Percentiles rank a stretch among this genome's conserved stretches.
These are phyloP conservation scores for Buddleja alternifolia DNA, from an alignment of 257 asterid species.

Conservation along the genomic window DNA sequence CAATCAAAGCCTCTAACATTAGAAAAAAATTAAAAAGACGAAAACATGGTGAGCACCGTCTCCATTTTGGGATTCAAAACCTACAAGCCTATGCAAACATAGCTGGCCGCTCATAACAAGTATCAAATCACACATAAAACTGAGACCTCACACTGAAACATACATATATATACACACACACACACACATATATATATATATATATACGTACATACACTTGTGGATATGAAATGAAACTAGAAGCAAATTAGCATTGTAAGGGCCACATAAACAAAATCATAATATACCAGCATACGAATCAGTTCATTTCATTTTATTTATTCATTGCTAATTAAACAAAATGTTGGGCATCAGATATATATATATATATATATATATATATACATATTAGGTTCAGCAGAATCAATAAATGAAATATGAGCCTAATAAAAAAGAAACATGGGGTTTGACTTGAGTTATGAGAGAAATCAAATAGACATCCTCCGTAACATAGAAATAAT, in stretches of 20 bases:
- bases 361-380: too few relatives aligned
- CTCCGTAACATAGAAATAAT: neutral
- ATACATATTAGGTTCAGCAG: neutral
- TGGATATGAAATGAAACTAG: too few relatives aligned
- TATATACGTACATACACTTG: too few relatives aligned
- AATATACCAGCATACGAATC: neutral
- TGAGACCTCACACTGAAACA: neutral
- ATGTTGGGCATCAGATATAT: neutral
- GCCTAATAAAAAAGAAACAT: too few relatives aligned
- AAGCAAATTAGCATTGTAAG: too few relatives aligned
- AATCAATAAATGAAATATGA: too few relatives aligned
- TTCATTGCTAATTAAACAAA: constrained; percentile 1
- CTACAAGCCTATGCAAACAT: neutral
- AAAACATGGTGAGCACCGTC: neutral
- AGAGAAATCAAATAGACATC: too few relatives aligned
- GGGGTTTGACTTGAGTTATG: too few relatives aligned
- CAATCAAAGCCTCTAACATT: neutral
- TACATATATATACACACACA: too few relatives aligned
- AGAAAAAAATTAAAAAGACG: constrained; percentile 2
- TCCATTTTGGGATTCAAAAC: neutral
- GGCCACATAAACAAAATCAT: neutral
- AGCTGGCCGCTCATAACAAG: too few relatives aligned
- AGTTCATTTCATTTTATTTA: neutral
- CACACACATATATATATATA: too few relatives aligned
- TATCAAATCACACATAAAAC: too few relatives aligned